Evolutionary conservation across 129 eudicot species (phyloP), one percentile per base, ranked within the genome.

Genomic region (Kitagawia praeruptora): DNA sequence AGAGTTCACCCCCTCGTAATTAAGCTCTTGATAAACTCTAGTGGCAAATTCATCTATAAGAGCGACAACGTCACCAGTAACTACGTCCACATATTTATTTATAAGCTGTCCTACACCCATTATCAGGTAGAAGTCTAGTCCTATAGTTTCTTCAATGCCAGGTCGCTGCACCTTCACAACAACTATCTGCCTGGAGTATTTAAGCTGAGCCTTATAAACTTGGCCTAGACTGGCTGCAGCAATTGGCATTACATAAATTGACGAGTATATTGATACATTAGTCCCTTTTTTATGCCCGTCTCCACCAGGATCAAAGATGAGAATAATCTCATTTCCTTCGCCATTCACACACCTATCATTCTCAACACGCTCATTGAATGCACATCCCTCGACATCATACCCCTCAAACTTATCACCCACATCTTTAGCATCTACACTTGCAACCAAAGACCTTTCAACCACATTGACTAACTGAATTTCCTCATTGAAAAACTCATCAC

Each of bases 211-310:
- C 88, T 95, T 92, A 79, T 95, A 95, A 81, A 95, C 98, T 86
- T 95, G 97, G 46, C 98, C 98, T 63, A 95, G 83, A 92, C 98
- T 95, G 61, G 98, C 98, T 70, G 98, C 98, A 64, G 98, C 97
- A 86, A 95, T 91, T 8, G 97, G 98, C 37, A 93, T 87, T 85
- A 91, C 80, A 82, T 97, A 92, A 63, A 95, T 95, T 40, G 89
- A 89, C 18, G 98, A 90, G 80, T 84, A 95, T 12, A 95, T 83
- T 15, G 92, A 86, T 61, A 90, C 87, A 89, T 89, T n/a, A n/a
- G n/a, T n/a, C n/a, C n/a, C n/a, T n/a, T n/a, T n/a, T n/a, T n/a
- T n/a, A n/a, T n/a, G n/a, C n/a, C n/a, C n/a, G n/a, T n/a, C n/a
- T n/a, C n/a, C n/a, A n/a, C n/a, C n/a, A n/a, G n/a, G n/a, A n/a